Base-by-base conservation (phyloP, 2,329 filamentous ascomycete genomes). In the Neoarthrinium moseri region DNA sequence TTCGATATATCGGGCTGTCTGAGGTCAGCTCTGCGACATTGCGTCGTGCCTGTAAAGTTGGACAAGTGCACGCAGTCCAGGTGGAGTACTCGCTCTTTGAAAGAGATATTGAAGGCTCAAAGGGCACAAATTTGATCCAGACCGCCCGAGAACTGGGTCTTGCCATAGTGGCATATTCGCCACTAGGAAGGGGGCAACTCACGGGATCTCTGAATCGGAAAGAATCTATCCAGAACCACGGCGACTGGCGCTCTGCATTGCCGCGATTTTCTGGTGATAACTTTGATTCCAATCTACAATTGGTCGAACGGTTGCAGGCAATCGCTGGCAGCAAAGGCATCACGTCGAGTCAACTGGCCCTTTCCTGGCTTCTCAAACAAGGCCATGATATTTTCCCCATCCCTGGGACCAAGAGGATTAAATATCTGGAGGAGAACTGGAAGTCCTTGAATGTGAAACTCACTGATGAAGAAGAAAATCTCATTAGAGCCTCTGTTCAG, bases 361-460 rank as follows among this genome's bases (percentile, higher is more conserved):
- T 85, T 21, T 75, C 74, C 2, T 85, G 80, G 80, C 61, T 81
- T 27, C 59, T 72, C 37, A 63, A 67, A 20, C 73, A 78, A 47
- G 75, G 74, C 3, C 61, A 66, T 8, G 63, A 70, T 39, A 62
- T 68, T 18, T 51, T 68, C n/a, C 59, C 63, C 10, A 71, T 73
- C 29, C 69, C 61, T 7, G 67, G 65, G 1, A 69, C 66, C 1
- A 68, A 63, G 54, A 62, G 53, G 37, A 47, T 65, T 15, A 56
- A 60, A 50, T 65, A 64, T 41, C 45, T 70, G 23, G 63, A 68
- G 43, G 57, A 67, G 50, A 69, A 69, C 40, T 56, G 55, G 36
- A n/a, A n/a, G n/a, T n/a, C n/a, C n/a, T n/a, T n/a, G n/a, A n/a
- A n/a, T n/a, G n/a, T n/a, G n/a, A n/a, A n/a, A n/a, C n/a, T n/a